Evolutionary conservation across 495 filamentous ascomycete species (phyloP).

Genomic region (Lentithecium fluviatile): DNA sequence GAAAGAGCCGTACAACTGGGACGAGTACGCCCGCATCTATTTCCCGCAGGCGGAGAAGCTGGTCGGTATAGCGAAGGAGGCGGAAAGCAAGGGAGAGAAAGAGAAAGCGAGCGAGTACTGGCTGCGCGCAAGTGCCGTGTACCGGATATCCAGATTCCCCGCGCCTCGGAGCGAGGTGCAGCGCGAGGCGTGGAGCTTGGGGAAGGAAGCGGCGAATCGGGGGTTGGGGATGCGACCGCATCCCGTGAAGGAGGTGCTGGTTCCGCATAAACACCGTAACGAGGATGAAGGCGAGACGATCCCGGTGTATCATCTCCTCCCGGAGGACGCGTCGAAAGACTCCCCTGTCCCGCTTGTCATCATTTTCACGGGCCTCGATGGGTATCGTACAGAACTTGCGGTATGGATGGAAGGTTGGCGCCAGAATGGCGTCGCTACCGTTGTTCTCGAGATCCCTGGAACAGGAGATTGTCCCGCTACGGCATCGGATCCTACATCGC

Average conservation of each 20-base stretch:
- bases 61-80: conserved; percentile 49
- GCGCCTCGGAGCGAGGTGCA: conserved; percentile 56
- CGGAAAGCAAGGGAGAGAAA: conserved; percentile 47
- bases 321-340: conserved; percentile 43
- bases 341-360: conserved; percentile 61
- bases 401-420: conserved; percentile 64
- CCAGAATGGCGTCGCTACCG: conserved; percentile 55
- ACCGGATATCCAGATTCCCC: conserved; percentile 74
- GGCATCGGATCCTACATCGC: conserved; percentile 51
- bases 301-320: conserved; percentile 64
- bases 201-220: conserved; percentile 64
- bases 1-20: conserved; percentile 61
- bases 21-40: conserved; percentile 64
- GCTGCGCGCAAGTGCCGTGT: conserved; percentile 56
- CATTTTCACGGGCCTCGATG: conserved; percentile 74
- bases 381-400: conserved; percentile 78
- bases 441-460: conserved; percentile 74
- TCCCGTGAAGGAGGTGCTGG: conserved; percentile 57
- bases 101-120: conserved; percentile 61
- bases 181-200: conserved; percentile 62
- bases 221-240: conserved; percentile 57
- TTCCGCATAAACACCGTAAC: conserved; percentile 56
- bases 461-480: conserved; percentile 77
- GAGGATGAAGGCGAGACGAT: conserved; percentile 57
- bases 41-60: conserved; percentile 58